Conservation (phyloP, 208 protist genomes). For the Angomonas desouzai region DNA sequence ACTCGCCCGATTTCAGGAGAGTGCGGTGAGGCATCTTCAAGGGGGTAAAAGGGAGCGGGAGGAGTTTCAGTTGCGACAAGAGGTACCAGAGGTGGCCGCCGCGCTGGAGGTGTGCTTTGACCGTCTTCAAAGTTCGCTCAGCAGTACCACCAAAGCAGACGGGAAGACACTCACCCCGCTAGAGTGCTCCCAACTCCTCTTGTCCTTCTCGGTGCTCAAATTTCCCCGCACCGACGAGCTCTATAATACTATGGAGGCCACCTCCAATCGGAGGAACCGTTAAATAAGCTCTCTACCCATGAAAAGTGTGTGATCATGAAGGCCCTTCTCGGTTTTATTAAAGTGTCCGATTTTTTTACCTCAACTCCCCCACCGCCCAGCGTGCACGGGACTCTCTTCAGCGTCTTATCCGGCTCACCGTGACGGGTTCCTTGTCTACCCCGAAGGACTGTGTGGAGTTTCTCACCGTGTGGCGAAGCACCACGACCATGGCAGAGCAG, state of each 20-base stretch:
- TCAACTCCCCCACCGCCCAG: not conserved
- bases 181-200: not conserved
- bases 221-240: slow-evolving; percentile 8
- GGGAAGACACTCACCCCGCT: not conserved
- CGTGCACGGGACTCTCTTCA: slow-evolving; percentile 3
- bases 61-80: slow-evolving; percentile 15
- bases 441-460: slow-evolving; percentile 13
- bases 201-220: not conserved
- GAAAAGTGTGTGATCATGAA: not conserved
- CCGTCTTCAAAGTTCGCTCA: not conserved
- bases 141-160: not conserved
- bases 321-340: not conserved
- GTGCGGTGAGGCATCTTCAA: not conserved
- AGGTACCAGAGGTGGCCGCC: slow-evolving; percentile 9
- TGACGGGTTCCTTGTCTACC: not conserved
- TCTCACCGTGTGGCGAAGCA: not conserved
- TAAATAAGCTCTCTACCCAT: not conserved
- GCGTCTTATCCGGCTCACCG: slow-evolving; percentile 1
- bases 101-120: slow-evolving; percentile 7
- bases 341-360: not conserved
- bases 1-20: slow-evolving; percentile 18
- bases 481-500: not conserved
- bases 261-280: not conserved
- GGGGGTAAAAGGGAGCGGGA: not conserved
- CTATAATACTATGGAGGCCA: slow-evolving; percentile 1